phyloP scores from a whole-genome alignment of 139 green algal genomes.

The Chlorella sp. region DNA sequence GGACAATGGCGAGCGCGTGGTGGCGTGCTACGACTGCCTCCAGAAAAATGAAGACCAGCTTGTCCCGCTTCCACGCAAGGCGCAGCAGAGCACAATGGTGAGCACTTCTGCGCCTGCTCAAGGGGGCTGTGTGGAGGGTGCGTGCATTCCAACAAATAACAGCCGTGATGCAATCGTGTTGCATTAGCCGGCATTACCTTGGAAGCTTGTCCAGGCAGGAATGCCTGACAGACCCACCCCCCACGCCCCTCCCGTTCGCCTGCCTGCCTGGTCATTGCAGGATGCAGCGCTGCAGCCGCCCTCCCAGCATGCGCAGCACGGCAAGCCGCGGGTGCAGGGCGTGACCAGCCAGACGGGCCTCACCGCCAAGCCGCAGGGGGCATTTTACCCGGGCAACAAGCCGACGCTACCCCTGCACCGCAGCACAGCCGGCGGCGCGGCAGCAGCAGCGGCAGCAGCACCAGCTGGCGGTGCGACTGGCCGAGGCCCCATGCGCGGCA shows the following conservation, averaged over 20 bases:
- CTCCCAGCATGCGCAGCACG: background rate
- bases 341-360: no score
- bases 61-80: no score
- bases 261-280: background rate
- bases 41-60: background rate
- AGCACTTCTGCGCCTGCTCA: no score
- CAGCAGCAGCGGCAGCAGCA: background rate
- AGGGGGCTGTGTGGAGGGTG: no score
- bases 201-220: no score
- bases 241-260: no score
- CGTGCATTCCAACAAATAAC: no score
- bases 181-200: no score
- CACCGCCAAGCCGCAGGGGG: no score
- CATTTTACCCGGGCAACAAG: background rate
- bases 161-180: no score
- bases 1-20: background rate
- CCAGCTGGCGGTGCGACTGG: background rate
- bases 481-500: background rate
- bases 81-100: background rate
- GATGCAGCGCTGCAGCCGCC: background rate
- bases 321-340: background rate
- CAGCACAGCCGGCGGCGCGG: background rate
- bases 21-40: background rate
- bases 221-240: no score
- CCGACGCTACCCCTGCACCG: background rate